Evolutionary conservation across 2,329 filamentous ascomycete genomes (phyloP).

Genomic region (Xylaria sp.): DNA sequence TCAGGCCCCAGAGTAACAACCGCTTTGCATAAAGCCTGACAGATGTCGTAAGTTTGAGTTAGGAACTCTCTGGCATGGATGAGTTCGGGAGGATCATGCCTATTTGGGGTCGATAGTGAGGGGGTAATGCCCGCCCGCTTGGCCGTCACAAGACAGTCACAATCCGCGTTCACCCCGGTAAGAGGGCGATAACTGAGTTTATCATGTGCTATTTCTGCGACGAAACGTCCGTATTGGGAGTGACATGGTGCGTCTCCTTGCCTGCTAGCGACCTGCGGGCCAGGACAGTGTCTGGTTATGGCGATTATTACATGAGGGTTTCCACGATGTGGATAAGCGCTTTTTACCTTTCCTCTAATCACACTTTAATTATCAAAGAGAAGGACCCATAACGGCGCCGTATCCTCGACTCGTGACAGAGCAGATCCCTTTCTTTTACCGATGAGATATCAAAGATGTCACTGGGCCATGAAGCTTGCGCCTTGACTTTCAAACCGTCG

Average conservation of each 20-base stretch:
- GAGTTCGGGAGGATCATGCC: conserved; percentile 22
- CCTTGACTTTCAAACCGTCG: background rate
- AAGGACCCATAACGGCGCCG: conserved; percentile 30
- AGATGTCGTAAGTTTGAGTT: conserved; percentile 2
- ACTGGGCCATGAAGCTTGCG: background rate
- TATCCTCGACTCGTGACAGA: conserved; percentile 32
- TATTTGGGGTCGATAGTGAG: conserved; percentile 22
- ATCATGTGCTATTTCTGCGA: background rate
- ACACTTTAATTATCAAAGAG: background rate
- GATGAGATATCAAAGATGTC: background rate
- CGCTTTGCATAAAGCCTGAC: conserved; percentile 1
- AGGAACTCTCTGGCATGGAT: conserved; percentile 9
- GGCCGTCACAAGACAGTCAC: conserved; percentile 34
- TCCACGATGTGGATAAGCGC: conserved; percentile 41
- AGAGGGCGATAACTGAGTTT: conserved; percentile 16
- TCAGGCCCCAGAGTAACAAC: background rate
- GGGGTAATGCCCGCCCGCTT: conserved; percentile 20
- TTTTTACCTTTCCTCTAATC: background rate
- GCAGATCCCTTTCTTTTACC: conserved; percentile 26
- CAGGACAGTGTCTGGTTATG: conserved; percentile 35
- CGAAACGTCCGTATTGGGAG: background rate
- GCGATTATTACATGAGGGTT: conserved; percentile 34
- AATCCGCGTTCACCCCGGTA: conserved; percentile 26
- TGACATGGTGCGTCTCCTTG: conserved; percentile 2
- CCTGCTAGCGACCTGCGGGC: background rate